These are phyloP conservation scores for Debaryomyces subglobosus DNA, from an alignment of 1,139 yeast genomes.

Conservation along the genomic window DNA sequence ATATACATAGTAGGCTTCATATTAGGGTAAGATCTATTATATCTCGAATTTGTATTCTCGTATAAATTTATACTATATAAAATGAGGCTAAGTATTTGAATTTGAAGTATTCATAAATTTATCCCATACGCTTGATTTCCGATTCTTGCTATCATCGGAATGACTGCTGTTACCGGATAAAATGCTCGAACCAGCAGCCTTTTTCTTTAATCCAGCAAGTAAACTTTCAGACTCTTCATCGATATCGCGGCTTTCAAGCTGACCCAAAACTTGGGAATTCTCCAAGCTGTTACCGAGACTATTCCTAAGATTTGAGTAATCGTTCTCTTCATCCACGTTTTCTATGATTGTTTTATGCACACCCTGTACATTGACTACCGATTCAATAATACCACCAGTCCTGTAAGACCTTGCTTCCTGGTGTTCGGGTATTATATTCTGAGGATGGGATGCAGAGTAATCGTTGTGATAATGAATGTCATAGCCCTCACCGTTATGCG, in stretches of 20 bases:
- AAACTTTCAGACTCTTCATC: conserved; percentile 14
- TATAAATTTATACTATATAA: not conserved
- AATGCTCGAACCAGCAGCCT: conserved; percentile 3
- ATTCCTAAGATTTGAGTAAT: conserved; percentile 11
- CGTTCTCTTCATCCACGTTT: conserved; percentile 47
- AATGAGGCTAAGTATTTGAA: not conserved
- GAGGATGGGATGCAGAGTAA: not conserved
- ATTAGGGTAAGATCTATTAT: not conserved
- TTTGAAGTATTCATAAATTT: conserved; percentile 6
- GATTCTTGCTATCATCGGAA: conserved; percentile 12
- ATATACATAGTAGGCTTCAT: not conserved
- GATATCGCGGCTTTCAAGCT: conserved; percentile 1
- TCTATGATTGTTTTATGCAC: conserved; percentile 86
- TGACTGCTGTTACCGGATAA: conserved; percentile 5
- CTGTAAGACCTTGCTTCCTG: conserved; percentile 45
- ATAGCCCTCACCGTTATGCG: conserved; percentile 1
- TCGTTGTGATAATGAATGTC: not conserved
- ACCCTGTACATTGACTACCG: conserved; percentile 83
- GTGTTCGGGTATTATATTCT: conserved; percentile 22
- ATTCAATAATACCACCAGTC: conserved; percentile 79
- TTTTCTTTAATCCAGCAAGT: conserved; percentile 12
- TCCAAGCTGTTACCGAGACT: conserved; percentile 7
- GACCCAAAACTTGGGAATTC: not conserved
- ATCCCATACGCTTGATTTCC: conserved; percentile 14
- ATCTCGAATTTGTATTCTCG: not conserved